A percentile compares a stretch with the other conserved stretches of the same genome.
These are phyloP conservation scores for Clarireedia homoeocarpa DNA, from an alignment of 2,329 filamentous ascomycete genomes.

Conservation along the genomic window DNA sequence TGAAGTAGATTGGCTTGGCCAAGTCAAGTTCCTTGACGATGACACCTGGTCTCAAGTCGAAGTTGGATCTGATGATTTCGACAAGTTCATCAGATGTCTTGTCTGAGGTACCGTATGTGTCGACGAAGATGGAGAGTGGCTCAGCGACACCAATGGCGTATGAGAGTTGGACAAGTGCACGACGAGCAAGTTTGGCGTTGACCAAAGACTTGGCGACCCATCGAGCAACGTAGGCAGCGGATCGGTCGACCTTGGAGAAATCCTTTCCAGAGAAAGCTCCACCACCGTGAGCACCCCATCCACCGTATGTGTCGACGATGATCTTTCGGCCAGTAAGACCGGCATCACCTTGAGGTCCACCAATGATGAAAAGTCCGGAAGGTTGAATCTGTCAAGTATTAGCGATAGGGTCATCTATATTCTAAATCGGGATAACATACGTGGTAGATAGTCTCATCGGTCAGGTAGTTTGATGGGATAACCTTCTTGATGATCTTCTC, in stretches of 20 bases:
- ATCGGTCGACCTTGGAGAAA: slow-evolving; percentile 99
- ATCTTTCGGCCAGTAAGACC: slow-evolving; percentile 99
- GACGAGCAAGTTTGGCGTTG: slow-evolving; percentile 78
- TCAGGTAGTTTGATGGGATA: slow-evolving; percentile 87
- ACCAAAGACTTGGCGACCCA: slow-evolving; percentile 99
- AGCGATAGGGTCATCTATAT: not conserved
- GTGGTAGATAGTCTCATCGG: slow-evolving; percentile 93
- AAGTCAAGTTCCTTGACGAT: slow-evolving; percentile 97
- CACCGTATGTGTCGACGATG: slow-evolving; percentile 96
- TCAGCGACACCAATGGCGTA: slow-evolving; percentile 99
- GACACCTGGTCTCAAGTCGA: slow-evolving; percentile 95
- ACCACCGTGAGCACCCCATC: slow-evolving; percentile 99
- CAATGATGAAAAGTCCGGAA: slow-evolving; percentile 97
- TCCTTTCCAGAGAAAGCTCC: slow-evolving; percentile 99
- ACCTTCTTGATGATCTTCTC: slow-evolving; percentile 96
- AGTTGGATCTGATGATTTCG: slow-evolving; percentile 90
- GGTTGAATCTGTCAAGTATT: slow-evolving; percentile 65
- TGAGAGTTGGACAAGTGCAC: slow-evolving; percentile 92
- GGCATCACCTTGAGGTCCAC: slow-evolving; percentile 97
- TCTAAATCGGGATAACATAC: slow-evolving; percentile 41
- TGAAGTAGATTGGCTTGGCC: slow-evolving; percentile 92
- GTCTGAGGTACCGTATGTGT: slow-evolving; percentile 90
- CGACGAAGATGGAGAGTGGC: slow-evolving; percentile 95
- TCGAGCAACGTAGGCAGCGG: slow-evolving; percentile 91
- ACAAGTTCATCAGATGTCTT: slow-evolving; percentile 91